These are phyloP conservation scores for Parathielavia appendiculata DNA, from an alignment of 495 filamentous ascomycete species.

Conservation along the genomic window DNA sequence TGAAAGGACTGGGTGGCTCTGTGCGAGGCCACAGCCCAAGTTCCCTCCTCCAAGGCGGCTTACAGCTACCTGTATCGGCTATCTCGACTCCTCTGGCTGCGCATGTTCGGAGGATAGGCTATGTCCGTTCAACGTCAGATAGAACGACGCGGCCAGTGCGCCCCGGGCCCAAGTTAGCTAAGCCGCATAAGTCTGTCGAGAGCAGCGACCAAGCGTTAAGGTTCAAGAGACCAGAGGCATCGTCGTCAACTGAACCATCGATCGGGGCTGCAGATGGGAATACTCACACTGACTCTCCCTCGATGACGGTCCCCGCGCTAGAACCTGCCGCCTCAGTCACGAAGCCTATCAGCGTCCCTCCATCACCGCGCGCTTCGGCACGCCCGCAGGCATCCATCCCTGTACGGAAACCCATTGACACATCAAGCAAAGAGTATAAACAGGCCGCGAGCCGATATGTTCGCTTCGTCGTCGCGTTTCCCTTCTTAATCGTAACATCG, in stretches of 20 bases:
- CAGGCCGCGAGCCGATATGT: constrained; percentile 35
- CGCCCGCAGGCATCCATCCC: background rate
- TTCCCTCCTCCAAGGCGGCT: background rate
- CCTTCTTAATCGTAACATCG: constrained; percentile 43
- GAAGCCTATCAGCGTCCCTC: background rate
- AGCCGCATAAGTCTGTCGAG: background rate
- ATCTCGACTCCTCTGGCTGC: background rate
- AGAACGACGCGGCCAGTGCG: background rate
- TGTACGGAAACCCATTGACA: constrained; percentile 24
- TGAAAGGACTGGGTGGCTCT: background rate
- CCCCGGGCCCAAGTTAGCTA: background rate
- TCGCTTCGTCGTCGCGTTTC: constrained; percentile 40
- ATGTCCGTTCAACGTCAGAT: no score
- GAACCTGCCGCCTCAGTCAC: background rate
- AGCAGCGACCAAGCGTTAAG: background rate
- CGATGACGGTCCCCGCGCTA: background rate
- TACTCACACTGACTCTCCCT: background rate
- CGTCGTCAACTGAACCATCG: background rate
- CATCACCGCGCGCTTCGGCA: background rate
- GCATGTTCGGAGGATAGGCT: background rate
- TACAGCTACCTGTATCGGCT: background rate
- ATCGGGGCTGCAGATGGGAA: background rate
- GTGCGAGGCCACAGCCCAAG: background rate
- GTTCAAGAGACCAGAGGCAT: background rate
- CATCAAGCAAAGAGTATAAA: constrained; percentile 39